A percentile compares a stretch with the other conserved stretches of the same genome.
Conservation (phyloP, 768 basidiomycete genomes). For the Termitomyces sp. region DNA sequence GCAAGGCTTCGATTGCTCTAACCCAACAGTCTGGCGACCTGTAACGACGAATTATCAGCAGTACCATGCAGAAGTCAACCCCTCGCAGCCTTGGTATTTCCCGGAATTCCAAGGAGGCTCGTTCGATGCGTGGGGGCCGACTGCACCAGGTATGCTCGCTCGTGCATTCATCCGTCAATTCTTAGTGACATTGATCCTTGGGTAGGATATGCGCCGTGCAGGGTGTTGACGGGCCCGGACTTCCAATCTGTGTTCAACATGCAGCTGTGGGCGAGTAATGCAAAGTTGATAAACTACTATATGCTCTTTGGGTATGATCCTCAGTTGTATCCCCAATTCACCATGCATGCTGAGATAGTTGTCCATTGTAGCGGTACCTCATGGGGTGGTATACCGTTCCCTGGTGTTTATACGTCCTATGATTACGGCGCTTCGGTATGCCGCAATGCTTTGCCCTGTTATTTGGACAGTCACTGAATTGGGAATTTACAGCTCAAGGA, state of each 20-base stretch:
- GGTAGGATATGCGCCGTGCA: constrained; percentile 59
- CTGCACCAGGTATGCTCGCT: constrained; percentile 46
- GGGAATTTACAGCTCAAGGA: constrained; percentile 45
- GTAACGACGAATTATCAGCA: constrained; percentile 59
- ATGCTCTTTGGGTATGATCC: constrained; percentile 72
- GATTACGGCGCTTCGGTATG: constrained; percentile 69
- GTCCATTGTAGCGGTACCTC: constrained; percentile 62
- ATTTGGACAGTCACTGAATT: neutral
- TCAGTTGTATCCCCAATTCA: neutral
- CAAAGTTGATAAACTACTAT: constrained; percentile 78
- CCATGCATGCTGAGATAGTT: neutral
- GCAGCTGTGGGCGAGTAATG: constrained; percentile 75
- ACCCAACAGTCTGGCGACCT: constrained; percentile 59
- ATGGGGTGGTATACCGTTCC: constrained; percentile 80
- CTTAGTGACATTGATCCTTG: neutral
- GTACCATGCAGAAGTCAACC: constrained; percentile 51
- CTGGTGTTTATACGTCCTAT: constrained; percentile 74
- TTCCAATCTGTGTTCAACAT: constrained; percentile 80
- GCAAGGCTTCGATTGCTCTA: constrained; percentile 77
- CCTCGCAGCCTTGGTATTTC: constrained; percentile 63
- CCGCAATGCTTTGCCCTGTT: neutral
- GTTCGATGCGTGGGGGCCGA: constrained; percentile 79
- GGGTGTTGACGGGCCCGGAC: constrained; percentile 60
- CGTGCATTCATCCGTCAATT: neutral
- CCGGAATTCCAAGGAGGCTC: constrained; percentile 75